Percentiles rank a stretch among this genome's conserved stretches.
These are phyloP conservation scores for Wickerhamomyces kurtzmanii DNA, from an alignment of 805 yeast genomes.

Conservation along the genomic window DNA sequence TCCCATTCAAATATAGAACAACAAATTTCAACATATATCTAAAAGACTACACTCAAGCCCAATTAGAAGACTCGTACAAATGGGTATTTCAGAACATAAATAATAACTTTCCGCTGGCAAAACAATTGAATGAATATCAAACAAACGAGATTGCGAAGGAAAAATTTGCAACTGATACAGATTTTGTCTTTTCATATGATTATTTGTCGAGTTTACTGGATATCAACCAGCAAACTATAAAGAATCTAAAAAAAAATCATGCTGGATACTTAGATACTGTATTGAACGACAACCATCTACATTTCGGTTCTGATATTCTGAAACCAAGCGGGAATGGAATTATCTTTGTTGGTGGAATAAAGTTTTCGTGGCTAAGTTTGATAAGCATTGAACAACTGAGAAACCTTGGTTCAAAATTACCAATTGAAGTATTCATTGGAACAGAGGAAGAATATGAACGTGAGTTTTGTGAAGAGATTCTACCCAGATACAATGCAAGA, in stretches of 20 bases:
- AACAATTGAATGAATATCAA: conserved; percentile 32
- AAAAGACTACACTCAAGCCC: no score
- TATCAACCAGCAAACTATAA: conserved; percentile 23
- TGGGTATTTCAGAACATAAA: conserved; percentile 18
- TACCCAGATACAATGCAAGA: conserved; percentile 51
- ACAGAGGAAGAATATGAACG: conserved; percentile 55
- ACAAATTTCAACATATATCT: no score
- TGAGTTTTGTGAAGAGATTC: conserved; percentile 47
- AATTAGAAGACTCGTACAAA: no score
- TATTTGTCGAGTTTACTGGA: conserved; percentile 34
- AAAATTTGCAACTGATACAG: conserved; percentile 27
- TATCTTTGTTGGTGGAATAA: conserved; percentile 70
- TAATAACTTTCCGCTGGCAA: conserved; percentile 24
- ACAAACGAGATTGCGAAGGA: conserved; percentile 31
- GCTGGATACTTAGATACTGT: conserved; percentile 21
- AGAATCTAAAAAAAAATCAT: conserved; percentile 28
- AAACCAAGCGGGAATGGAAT: conserved; percentile 37
- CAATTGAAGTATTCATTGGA: conserved; percentile 68
- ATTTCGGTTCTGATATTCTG: conserved; percentile 17
- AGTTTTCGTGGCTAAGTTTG: conserved; percentile 60
- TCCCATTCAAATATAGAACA: no score
- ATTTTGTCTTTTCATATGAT: conserved; percentile 32
- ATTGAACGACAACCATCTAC: conserved; percentile 25
- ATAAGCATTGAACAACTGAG: conserved; percentile 53
- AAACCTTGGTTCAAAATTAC: conserved; percentile 49